A percentile compares a stretch with the other conserved stretches of the same genome.
These are phyloP conservation scores for Jacaranda mimosifolia DNA, from an alignment of 257 asterid genomes.

Conservation along the genomic window DNA sequence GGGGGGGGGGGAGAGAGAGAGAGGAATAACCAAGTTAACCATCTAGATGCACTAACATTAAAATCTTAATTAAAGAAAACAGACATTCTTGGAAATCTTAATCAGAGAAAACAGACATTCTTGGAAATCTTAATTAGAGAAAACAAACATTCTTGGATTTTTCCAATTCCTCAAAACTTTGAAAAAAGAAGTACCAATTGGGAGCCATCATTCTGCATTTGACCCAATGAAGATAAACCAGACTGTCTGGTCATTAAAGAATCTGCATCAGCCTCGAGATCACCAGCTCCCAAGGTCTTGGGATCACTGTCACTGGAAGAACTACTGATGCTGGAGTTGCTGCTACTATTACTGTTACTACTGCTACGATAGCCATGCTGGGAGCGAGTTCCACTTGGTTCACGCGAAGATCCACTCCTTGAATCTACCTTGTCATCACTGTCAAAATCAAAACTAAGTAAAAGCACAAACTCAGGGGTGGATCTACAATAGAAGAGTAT, in stretches of 20 bases:
- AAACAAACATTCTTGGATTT: slow-evolving; percentile 24
- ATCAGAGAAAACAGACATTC: neutral
- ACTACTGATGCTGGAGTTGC: slow-evolving; percentile 85
- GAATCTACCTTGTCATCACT: slow-evolving; percentile 71
- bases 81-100: slow-evolving; percentile 9
- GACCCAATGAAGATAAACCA: slow-evolving; percentile 84
- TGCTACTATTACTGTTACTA: slow-evolving; percentile 90
- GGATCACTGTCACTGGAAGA: slow-evolving; percentile 91
- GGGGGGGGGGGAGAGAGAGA: neutral
- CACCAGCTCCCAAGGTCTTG: slow-evolving; percentile 77
- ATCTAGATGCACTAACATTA: slow-evolving; percentile 4
- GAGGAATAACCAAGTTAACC: slow-evolving; percentile 19
- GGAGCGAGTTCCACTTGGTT: slow-evolving; percentile 66
- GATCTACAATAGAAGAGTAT: slow-evolving; percentile 26
- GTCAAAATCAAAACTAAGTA: slow-evolving; percentile 54
- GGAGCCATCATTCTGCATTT: slow-evolving; percentile 63
- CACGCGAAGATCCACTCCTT: slow-evolving; percentile 69
- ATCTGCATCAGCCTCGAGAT: slow-evolving; percentile 99
- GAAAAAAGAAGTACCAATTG: slow-evolving; percentile 57
- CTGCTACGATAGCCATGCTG: slow-evolving; percentile 84
- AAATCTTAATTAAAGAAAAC: neutral
- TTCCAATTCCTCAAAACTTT: slow-evolving; percentile 23
- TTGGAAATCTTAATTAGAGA: neutral
- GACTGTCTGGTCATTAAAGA: slow-evolving; percentile 85
- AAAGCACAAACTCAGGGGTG: slow-evolving; percentile 36